Conservation (phyloP, 2,329 filamentous ascomycete genomes). For the Lachnellula willkommii region DNA sequence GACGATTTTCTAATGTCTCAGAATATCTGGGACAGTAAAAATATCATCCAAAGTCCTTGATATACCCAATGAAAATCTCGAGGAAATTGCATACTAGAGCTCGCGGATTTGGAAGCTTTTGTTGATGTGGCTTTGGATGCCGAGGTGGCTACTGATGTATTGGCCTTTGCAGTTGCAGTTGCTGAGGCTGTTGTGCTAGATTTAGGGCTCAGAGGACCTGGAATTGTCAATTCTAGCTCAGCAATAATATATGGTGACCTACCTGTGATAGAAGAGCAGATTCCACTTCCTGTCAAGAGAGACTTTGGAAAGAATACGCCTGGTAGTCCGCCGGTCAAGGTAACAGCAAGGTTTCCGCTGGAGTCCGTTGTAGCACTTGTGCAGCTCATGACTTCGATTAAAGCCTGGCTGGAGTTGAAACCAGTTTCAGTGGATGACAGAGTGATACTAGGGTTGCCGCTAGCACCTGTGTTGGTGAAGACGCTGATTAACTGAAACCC, state of each 20-base stretch:
- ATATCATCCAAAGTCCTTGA: too few species aligned
- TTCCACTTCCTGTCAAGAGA: conserved; percentile 32
- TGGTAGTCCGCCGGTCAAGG: conserved; percentile 40
- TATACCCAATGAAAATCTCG: too few species aligned
- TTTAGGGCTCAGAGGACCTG: not conserved
- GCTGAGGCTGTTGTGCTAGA: conserved; percentile 1
- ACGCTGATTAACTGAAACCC: conserved; percentile 29
- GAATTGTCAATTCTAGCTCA: not conserved
- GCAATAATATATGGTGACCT: not conserved
- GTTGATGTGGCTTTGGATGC: too few species aligned
- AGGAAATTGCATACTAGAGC: too few species aligned
- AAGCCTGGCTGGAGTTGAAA: conserved; percentile 31
- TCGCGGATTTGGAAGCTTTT: too few species aligned
- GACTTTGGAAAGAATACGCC: conserved; percentile 37
- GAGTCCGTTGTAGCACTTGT: conserved; percentile 37
- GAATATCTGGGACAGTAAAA: too few species aligned
- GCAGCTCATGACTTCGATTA: conserved; percentile 43
- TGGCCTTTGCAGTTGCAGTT: too few species aligned
- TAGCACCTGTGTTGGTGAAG: conserved; percentile 38
- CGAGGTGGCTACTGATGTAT: too few species aligned
- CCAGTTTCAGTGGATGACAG: conserved; percentile 36
- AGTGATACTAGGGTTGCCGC: conserved; percentile 30
- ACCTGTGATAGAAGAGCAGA: conserved; percentile 26
- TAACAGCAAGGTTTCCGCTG: conserved; percentile 39
- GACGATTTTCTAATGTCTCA: too few species aligned